Evolutionary conservation across 2,329 filamentous ascomycete genomes (phyloP).

Genomic region (Penicillium sp.): DNA sequence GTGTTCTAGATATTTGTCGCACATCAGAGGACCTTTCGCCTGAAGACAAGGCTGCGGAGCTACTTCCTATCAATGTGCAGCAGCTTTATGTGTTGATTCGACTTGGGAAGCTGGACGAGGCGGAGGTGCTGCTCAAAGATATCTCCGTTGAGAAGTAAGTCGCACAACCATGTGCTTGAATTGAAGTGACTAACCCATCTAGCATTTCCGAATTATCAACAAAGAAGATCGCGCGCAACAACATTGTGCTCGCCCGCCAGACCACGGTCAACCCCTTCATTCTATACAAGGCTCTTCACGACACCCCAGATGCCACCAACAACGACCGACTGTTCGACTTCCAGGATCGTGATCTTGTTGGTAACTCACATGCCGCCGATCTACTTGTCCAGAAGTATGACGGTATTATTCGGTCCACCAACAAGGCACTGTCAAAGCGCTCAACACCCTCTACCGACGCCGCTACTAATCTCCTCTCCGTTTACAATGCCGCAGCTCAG

Average conservation of each 20-base stretch:
- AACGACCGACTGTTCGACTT: constrained; percentile 62
- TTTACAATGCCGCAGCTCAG: constrained; percentile 74
- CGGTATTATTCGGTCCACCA: constrained; percentile 60
- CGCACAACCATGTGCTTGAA: background rate
- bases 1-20: constrained; percentile 57
- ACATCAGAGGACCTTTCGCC: constrained; percentile 61
- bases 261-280: constrained; percentile 58
- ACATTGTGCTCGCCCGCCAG: constrained; percentile 53
- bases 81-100: constrained; percentile 61
- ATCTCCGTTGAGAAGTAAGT: constrained; percentile 55
- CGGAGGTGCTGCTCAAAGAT: constrained; percentile 53
- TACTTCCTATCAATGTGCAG: constrained; percentile 63
- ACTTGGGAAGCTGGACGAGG: constrained; percentile 58
- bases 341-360: constrained; percentile 56
- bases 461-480: constrained; percentile 58
- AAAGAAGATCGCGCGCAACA: constrained; percentile 62
- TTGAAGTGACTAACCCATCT: constrained; percentile 10
- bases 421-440: constrained; percentile 51
- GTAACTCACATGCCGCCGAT: constrained; percentile 59
- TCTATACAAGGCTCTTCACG: constrained; percentile 58
- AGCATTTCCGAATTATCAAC: constrained; percentile 62
- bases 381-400: constrained; percentile 62
- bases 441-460: constrained; percentile 53
- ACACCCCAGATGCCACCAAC: constrained; percentile 47
- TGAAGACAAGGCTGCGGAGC: constrained; percentile 60